These are phyloP conservation scores for Aschersonia sp. DNA, from an alignment of 2,329 filamentous ascomycete genomes.

Conservation along the genomic window DNA sequence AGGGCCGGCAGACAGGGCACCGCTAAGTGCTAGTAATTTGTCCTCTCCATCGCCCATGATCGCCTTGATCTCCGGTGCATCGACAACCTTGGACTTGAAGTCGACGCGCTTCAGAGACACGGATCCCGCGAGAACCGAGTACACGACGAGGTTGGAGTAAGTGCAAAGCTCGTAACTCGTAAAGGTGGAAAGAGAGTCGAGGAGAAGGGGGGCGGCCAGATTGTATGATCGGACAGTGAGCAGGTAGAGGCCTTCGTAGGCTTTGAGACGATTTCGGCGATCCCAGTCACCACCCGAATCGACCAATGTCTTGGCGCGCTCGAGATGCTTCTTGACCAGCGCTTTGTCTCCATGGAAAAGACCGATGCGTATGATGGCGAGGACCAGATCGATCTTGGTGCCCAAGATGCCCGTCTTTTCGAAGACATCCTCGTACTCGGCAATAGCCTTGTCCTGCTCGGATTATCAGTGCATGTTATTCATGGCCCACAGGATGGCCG, in stretches of 20 bases:
- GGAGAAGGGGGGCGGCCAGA: conserved; percentile 76
- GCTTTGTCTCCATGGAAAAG: conserved; percentile 92
- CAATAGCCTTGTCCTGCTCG: conserved; percentile 75
- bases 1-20: conserved; percentile 67
- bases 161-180: conserved; percentile 97
- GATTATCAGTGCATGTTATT: not conserved
- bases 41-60: conserved; percentile 85
- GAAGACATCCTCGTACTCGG: conserved; percentile 81
- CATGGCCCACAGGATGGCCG: conserved; percentile 7
- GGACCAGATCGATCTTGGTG: conserved; percentile 91
- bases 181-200: conserved; percentile 95
- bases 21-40: conserved; percentile 68
- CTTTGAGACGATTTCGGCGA: conserved; percentile 93
- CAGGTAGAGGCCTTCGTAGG: conserved; percentile 88
- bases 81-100: conserved; percentile 98
- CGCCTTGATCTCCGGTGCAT: conserved; percentile 95
- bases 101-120: conserved; percentile 92
- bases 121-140: conserved; percentile 87
- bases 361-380: conserved; percentile 89
- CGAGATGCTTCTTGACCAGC: conserved; percentile 85
- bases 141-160: conserved; percentile 88
- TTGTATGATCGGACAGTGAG: conserved; percentile 87
- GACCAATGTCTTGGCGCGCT: conserved; percentile 77
- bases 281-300: conserved; percentile 98
- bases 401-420: conserved; percentile 96